Conservation (phyloP, 1,284 basidiomycete species). For the Pisolithus thermaeus region DNA sequence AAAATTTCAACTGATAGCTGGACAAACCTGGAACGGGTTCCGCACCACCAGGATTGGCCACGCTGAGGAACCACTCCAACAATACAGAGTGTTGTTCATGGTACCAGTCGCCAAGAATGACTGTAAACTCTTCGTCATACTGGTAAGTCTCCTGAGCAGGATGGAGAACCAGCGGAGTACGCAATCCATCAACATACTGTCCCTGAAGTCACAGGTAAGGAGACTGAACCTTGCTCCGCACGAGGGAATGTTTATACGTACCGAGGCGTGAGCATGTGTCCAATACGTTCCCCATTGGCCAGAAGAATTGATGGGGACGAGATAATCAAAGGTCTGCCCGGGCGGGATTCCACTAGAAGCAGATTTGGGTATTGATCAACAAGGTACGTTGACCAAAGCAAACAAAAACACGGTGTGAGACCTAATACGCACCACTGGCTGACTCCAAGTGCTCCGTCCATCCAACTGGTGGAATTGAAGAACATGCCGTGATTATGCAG, state of each 20-base stretch:
- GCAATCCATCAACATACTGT: slow-evolving; percentile 85
- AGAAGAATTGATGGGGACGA: slow-evolving; percentile 68
- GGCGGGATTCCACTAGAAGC: slow-evolving; percentile 74
- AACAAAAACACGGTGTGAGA: background rate
- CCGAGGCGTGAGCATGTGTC: slow-evolving; percentile 72
- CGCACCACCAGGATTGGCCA: slow-evolving; percentile 73
- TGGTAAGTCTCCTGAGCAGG: slow-evolving; percentile 52
- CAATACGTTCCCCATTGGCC: slow-evolving; percentile 86
- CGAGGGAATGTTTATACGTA: slow-evolving; percentile 23
- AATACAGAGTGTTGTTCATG: slow-evolving; percentile 68
- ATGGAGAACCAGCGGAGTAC: slow-evolving; percentile 75
- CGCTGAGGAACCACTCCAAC: slow-evolving; percentile 68
- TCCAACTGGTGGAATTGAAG: slow-evolving; percentile 82
- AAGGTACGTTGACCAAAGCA: too few relatives aligned
- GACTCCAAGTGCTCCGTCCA: slow-evolving; percentile 81
- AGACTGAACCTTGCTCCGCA: slow-evolving; percentile 2
- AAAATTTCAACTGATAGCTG: background rate
- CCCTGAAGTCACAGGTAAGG: slow-evolving; percentile 38
- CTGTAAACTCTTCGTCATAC: slow-evolving; percentile 91
- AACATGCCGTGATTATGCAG: slow-evolving; percentile 92
- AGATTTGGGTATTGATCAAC: background rate
- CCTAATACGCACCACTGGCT: slow-evolving; percentile 65
- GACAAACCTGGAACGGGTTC: slow-evolving; percentile 77
- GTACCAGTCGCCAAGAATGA: slow-evolving; percentile 85
- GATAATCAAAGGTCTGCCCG: slow-evolving; percentile 69